These are phyloP conservation scores for Phytophthora tentaculata DNA, from an alignment of 352 stramenopile genomes.

Conservation along the genomic window DNA sequence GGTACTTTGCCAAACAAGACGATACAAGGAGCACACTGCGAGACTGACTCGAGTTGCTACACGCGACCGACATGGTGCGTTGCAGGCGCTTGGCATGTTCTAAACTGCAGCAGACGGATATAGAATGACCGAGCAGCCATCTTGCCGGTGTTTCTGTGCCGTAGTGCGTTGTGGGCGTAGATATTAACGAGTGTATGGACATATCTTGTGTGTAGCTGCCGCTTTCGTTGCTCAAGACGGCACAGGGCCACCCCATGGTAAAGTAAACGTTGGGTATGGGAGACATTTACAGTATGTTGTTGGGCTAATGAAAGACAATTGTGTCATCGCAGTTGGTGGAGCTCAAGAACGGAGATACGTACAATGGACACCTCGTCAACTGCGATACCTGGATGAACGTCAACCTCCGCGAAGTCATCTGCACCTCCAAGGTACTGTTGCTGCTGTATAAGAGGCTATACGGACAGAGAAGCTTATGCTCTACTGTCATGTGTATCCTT, in stretches of 20 bases:
- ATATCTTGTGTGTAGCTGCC: slow-evolving; percentile 83
- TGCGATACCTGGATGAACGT: slow-evolving; percentile 99
- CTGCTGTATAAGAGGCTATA: neutral
- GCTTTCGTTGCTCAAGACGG: slow-evolving; percentile 96
- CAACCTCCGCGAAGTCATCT: slow-evolving; percentile 98
- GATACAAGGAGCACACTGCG: slow-evolving; percentile 2
- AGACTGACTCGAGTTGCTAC: slow-evolving; percentile 15
- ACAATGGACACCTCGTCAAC: slow-evolving; percentile 97
- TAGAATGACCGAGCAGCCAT: neutral
- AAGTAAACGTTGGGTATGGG: no score
- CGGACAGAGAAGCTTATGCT: neutral
- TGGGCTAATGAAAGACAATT: no score
- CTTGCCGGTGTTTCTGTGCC: neutral
- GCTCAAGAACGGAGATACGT: slow-evolving; percentile 99
- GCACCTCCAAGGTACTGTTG: slow-evolving; percentile 93
- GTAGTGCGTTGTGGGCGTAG: neutral
- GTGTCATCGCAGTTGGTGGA: slow-evolving; percentile 93
- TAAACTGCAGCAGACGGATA: neutral
- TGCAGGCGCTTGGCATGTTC: neutral
- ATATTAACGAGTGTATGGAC: slow-evolving; percentile 13
- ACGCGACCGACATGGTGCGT: slow-evolving; percentile 34
- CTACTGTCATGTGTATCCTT: slow-evolving; percentile 12
- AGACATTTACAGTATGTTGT: no score
- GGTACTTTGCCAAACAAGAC: slow-evolving; percentile 15
- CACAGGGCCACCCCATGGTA: slow-evolving; percentile 95